Conservation (phyloP, 768 basidiomycete species). For the Bullera alba region DNA sequence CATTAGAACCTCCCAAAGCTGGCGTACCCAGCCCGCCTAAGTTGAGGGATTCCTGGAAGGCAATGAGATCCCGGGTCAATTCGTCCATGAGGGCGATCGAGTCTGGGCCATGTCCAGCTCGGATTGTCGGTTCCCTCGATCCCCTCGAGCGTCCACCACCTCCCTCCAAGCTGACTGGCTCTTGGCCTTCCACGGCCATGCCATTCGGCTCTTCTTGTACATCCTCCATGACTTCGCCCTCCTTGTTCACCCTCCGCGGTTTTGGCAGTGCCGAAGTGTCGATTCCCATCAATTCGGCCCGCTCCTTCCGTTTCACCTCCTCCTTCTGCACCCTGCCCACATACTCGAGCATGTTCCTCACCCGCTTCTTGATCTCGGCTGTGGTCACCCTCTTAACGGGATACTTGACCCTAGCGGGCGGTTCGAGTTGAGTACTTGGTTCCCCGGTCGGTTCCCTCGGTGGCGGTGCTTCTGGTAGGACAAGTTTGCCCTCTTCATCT, state of each 20-base stretch:
- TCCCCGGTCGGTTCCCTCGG: conserved; percentile 18
- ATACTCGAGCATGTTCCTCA: conserved; percentile 82
- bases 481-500: conserved; percentile 21
- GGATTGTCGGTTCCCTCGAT: neutral
- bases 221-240: too few relatives aligned
- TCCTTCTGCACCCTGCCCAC: conserved; percentile 62
- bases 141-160: neutral
- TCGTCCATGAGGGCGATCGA: conserved; percentile 85
- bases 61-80: conserved; percentile 79
- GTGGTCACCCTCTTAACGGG: conserved; percentile 90
- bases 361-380: conserved; percentile 95
- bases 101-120: neutral
- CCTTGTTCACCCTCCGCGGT: neutral
- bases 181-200: neutral
- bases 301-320: conserved; percentile 30
- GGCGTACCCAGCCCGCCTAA: conserved; percentile 16
- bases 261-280: conserved; percentile 1
- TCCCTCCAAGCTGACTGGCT: neutral
- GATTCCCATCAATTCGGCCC: conserved; percentile 37
- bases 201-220: too few relatives aligned
- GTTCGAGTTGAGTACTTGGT: conserved; percentile 38
- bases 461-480: conserved; percentile 18
- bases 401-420: conserved; percentile 69
- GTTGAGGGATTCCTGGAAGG: conserved; percentile 73
- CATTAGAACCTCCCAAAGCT: conserved; percentile 16